Evolutionary conservation across 2,329 filamentous ascomycete species (phyloP), one percentile per base, ranked within the genome.

Genomic region (Hypoxylon sp.): DNA sequence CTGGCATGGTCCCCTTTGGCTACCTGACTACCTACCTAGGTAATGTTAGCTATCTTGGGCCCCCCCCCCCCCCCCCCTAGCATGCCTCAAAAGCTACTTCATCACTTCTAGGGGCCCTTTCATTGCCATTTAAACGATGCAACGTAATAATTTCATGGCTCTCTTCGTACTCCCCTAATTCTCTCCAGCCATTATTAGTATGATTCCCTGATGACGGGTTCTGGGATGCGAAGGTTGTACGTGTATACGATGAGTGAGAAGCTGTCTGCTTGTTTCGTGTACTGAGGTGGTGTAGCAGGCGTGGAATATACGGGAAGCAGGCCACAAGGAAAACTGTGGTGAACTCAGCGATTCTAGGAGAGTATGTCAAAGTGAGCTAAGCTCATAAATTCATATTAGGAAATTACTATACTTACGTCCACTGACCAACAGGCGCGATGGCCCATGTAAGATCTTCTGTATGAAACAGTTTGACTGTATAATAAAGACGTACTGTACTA

Each of bases 401-500:
- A 35, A 9, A 39, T 39, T n/a, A 53, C 35, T 47, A 37, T n/a
- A 61, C 71, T 58, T 31, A 72, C 70, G 60, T 51, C 66, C 63
- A 72, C 0, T 58, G 44, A 17, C 47, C 54, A 13, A 69, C 47
- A 2, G 52, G 52, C 35, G 50, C 31, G 24, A 71, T 55, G 9
- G 55, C 52, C 57, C 46, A 67, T 2, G 55, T 63, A 14, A 63
- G 2, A 13, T 67, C 66, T 11, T 50, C 11, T 3, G 47, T 63
- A 5, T 13, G 10, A 11, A 55, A 35, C 10, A 69, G 39, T 24
- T 55, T 13, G 17, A 69, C 35, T n/a, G 55, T 65, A 19, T 66
- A 71, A 26, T 52, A 67, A 6, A 72, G 53, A 0, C 71, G 68
- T 35, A 68, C 33, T 11, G 66, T 66, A 52, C 66, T 59, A 3